phyloP scores from a whole-genome alignment of 108 stramenopile species.

The Cylindrotheca fusiformis region DNA sequence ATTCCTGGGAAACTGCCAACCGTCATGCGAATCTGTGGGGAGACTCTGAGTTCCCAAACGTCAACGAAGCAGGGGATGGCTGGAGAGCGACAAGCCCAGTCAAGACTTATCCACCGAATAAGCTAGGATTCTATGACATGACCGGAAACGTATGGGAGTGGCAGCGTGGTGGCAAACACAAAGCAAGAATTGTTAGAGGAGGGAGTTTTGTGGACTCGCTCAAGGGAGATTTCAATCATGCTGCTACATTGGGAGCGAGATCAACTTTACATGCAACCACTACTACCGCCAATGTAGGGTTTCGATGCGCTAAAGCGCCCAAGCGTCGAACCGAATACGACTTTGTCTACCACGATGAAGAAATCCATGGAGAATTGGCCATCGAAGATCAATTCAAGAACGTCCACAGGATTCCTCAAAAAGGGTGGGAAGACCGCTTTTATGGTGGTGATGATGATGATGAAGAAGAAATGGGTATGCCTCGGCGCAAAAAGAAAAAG shows the following conservation, averaged over 20 bases:
- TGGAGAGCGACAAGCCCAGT: slow-evolving; percentile 85
- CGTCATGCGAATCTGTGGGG: slow-evolving; percentile 83
- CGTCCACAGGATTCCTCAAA: slow-evolving; percentile 43
- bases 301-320: slow-evolving; percentile 79
- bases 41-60: slow-evolving; percentile 70
- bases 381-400: slow-evolving; percentile 70
- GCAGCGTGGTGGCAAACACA: slow-evolving; percentile 87
- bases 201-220: slow-evolving; percentile 84
- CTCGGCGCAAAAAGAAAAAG: slow-evolving; percentile 41
- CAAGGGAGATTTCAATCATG: slow-evolving; percentile 84
- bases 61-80: slow-evolving; percentile 83
- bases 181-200: slow-evolving; percentile 83
- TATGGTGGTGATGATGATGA: slow-evolving; percentile 16
- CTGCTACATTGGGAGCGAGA: slow-evolving; percentile 78
- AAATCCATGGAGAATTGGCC: slow-evolving; percentile 47
- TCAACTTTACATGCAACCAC: slow-evolving; percentile 79
- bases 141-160: slow-evolving; percentile 96
- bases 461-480: slow-evolving; percentile 50
- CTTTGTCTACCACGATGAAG: slow-evolving; percentile 70
- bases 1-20: slow-evolving; percentile 46
- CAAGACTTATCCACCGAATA: slow-evolving; percentile 78
- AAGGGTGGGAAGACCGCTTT: slow-evolving; percentile 50
- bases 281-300: slow-evolving; percentile 83
- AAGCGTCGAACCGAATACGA: slow-evolving; percentile 71
- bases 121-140: slow-evolving; percentile 85